These are phyloP conservation scores for Monilinia fructicola DNA, from an alignment of 2,329 filamentous ascomycete genomes.

Conservation along the genomic window DNA sequence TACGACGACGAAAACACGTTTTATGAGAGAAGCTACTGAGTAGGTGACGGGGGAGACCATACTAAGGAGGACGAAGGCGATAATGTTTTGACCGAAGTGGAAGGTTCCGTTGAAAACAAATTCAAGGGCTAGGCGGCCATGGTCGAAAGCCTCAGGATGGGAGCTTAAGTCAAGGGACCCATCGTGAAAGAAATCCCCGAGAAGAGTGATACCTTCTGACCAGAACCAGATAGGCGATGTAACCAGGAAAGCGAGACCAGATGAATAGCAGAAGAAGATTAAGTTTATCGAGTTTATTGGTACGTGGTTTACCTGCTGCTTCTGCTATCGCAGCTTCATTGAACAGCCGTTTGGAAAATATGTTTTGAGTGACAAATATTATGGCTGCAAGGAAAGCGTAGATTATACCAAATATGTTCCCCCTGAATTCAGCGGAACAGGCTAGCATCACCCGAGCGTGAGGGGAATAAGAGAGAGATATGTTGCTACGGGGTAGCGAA, in stretches of 20 bases:
- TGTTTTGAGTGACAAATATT: conserved; percentile 97
- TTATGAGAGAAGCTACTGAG: conserved; percentile 92
- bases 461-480: conserved; percentile 89
- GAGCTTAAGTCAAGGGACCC: conserved; percentile 66
- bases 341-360: conserved; percentile 96
- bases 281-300: conserved; percentile 89
- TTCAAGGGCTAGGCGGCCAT: conserved; percentile 73
- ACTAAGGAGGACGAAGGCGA: conserved; percentile 88
- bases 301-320: conserved; percentile 64
- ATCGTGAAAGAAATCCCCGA: conserved; percentile 76
- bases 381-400: conserved; percentile 88
- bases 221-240: conserved; percentile 92
- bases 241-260: conserved; percentile 83
- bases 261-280: conserved; percentile 98
- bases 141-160: conserved; percentile 66
- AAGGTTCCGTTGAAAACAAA: conserved; percentile 97
- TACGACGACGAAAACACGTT: conserved; percentile 94
- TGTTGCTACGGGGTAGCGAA: conserved; percentile 81
- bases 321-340: conserved; percentile 89
- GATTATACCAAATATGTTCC: conserved; percentile 84
- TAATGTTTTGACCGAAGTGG: conserved; percentile 93
- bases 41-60: conserved; percentile 97
- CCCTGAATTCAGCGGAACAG: conserved; percentile 87
- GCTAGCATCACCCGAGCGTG: conserved; percentile 92
- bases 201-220: conserved; percentile 76